Base-by-base conservation (phyloP, 768 basidiomycete genomes). In the Macrolepiota albuminosa region DNA sequence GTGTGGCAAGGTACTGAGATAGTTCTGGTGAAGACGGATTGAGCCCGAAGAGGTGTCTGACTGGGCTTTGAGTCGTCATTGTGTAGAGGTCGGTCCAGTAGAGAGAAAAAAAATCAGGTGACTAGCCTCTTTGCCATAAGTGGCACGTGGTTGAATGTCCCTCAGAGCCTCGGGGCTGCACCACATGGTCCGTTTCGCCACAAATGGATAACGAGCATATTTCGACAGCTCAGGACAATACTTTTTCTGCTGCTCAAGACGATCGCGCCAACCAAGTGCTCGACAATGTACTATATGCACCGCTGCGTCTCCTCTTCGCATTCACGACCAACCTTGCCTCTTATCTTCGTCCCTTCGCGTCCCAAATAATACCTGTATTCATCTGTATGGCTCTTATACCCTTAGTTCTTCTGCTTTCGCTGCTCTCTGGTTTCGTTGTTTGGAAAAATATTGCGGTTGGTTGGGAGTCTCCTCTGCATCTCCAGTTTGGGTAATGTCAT, bases 401-500 rank as follows among this genome's bases (percentile, higher is more conserved):
- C 4, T 66, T 91, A 1, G 64, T 89, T 34, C 64, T 85, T 36
- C 67, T 84, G 63, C 71, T 88, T 5, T 89, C 91, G 11, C 62
- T 83, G 16, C 79, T 81, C 61, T 86, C 91, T 9, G 91, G 91
- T 3, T 85, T 81, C 75, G 71, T 85, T 53, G 88, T 93, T 4
- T 92, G 91, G 89, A 84, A 76, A 63, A 88, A 75, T 63, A 77
- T 85, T 5, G 87, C 90, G 13, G 80, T 84, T 6, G 79, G 83
- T 36, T 94, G 92, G 92, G 78, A 86, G 60, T 72, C 80, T 11
- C 81, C 85, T 14, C 61, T 91, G 24, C 84, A 85, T 69, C 76
- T 94, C 21, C 89, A 92, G 76, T 94, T 93, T 64, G 91, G 91
- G 91, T 92, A 70, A 42, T 18, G 47, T 52, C 47, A 21, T 45